Evolutionary conservation across 257 asterid species (phyloP).

Genomic region (Pogostemon cablin): DNA sequence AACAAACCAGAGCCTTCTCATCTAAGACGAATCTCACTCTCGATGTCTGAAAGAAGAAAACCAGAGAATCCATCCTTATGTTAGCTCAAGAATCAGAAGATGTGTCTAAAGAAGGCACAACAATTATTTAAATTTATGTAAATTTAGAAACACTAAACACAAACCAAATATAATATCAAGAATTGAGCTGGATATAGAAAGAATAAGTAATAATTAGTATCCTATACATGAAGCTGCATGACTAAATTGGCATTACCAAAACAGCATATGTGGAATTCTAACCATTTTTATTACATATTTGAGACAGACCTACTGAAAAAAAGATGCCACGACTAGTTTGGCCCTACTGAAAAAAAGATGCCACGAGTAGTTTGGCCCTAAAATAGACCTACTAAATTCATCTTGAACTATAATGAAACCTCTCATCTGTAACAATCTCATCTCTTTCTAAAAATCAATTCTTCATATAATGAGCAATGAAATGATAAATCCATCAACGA

Average conservation of each 20-base stretch:
- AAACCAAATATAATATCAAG: constrained; percentile 6
- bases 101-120: neutral
- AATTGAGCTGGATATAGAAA: neutral
- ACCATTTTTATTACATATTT: neutral
- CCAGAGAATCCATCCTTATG: neutral
- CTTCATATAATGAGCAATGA: too few relatives aligned
- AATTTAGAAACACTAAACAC: neutral
- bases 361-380: neutral
- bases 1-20: constrained; percentile 77
- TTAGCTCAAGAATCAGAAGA: neutral
- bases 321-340: too few relatives aligned
- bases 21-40: constrained; percentile 93
- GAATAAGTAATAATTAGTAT: neutral
- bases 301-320: neutral
- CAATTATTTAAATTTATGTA: neutral
- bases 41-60: constrained; percentile 62
- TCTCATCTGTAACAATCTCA: too few relatives aligned
- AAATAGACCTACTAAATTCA: neutral
- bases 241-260: neutral
- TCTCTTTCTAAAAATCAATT: too few relatives aligned
- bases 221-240: neutral
- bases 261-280: neutral
- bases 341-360: too few relatives aligned
- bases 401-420: too few relatives aligned
- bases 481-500: too few relatives aligned